Percentiles rank a stretch among this genome's conserved stretches.
These are phyloP conservation scores for Spirogloea muscicola DNA, from an alignment of 139 green algal species.

Conservation along the genomic window DNA sequence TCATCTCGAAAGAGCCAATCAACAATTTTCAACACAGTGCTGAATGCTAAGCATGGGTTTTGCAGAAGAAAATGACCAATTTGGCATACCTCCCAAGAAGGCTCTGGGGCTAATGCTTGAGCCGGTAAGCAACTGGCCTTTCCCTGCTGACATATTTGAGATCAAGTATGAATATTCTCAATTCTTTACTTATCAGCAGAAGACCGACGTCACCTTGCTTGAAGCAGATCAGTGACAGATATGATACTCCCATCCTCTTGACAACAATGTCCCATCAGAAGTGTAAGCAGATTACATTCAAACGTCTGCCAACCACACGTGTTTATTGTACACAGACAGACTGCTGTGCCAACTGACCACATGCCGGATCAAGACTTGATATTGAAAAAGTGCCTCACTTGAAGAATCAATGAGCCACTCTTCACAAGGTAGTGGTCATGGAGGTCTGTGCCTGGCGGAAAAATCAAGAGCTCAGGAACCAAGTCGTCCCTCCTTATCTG, in stretches of 20 bases:
- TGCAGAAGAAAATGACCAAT: too few species aligned
- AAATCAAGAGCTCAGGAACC: constrained; percentile 74
- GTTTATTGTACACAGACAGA: neutral
- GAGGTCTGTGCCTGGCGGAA: constrained; percentile 81
- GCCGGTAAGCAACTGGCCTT: constrained; percentile 86
- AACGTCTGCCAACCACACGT: neutral
- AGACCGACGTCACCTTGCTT: too few species aligned
- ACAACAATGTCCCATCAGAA: neutral
- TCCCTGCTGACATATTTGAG: constrained; percentile 53
- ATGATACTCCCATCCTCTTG: neutral
- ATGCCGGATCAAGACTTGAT: neutral
- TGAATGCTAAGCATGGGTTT: neutral
- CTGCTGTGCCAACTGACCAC: neutral
- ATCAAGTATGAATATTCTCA: too few species aligned
- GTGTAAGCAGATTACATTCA: too few species aligned
- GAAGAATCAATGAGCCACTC: constrained; percentile 64
- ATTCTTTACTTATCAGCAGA: too few species aligned
- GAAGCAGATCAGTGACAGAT: too few species aligned
- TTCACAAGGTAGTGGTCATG: constrained; percentile 82
- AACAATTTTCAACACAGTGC: neutral
- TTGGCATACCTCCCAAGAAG: constrained; percentile 58
- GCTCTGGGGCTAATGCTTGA: constrained; percentile 66
- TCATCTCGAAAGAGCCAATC: too few species aligned
- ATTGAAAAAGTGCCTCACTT: constrained; percentile 39
- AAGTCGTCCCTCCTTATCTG: constrained; percentile 24